A percentile compares a stretch with the other conserved stretches of the same genome.
phyloP scores from a whole-genome alignment of 2,329 filamentous ascomycete genomes.

The Pestalotiopsis sp. region DNA sequence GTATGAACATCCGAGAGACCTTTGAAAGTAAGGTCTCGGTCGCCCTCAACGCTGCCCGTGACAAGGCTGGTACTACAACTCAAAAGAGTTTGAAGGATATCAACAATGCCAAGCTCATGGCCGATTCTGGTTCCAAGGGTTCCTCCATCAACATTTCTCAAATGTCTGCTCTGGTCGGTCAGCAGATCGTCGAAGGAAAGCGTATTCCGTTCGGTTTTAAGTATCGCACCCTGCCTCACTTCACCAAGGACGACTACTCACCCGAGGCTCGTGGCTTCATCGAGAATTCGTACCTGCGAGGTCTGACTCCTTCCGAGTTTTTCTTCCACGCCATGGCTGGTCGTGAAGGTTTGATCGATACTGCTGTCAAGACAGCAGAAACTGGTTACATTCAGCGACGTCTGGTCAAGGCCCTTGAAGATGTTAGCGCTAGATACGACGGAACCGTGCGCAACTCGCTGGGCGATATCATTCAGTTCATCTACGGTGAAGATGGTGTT shows the following conservation, averaged over 20 bases:
- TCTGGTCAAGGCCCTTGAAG: conserved; percentile 96
- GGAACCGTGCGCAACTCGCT: conserved; percentile 96
- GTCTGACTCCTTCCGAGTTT: conserved; percentile 92
- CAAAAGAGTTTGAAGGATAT: conserved; percentile 91
- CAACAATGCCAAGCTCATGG: conserved; percentile 97
- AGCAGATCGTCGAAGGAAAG: conserved; percentile 97
- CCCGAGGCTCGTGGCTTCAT: conserved; percentile 97
- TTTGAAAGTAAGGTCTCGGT: conserved; percentile 98
- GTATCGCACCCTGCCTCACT: conserved; percentile 94
- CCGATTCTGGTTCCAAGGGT: conserved; percentile 94
- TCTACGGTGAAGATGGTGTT: conserved; percentile 96
- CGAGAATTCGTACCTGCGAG: conserved; percentile 97
- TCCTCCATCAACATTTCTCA: conserved; percentile 99
- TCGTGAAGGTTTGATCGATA: conserved; percentile 99
- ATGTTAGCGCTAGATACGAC: conserved; percentile 96
- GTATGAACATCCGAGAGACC: conserved; percentile 98
- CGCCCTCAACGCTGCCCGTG: conserved; percentile 92
- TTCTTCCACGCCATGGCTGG: conserved; percentile 99
- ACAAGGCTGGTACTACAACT: conserved; percentile 90
- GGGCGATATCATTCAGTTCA: conserved; percentile 94
- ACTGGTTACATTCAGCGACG: conserved; percentile 99
- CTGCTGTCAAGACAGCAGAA: conserved; percentile 98
- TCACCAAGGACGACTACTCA: conserved; percentile 99
- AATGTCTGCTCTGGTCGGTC: conserved; percentile 97
- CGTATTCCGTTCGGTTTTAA: conserved; percentile 99